Conservation (phyloP, 2,329 filamentous ascomycete species). For the Fusarium aywerte region DNA sequence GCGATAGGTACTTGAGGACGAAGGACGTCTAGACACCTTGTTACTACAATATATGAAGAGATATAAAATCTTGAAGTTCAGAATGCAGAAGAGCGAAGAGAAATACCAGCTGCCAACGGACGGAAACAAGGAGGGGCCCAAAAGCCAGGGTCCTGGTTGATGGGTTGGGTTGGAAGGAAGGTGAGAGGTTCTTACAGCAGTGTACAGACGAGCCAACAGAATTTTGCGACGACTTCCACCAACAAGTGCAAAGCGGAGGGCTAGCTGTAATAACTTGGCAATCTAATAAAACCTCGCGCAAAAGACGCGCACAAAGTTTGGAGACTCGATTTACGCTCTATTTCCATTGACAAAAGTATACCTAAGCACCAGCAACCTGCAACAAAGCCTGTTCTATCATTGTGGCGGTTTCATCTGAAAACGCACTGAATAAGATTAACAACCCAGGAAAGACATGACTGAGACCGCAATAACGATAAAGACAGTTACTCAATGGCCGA, state of each 20-base stretch:
- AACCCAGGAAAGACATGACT: neutral
- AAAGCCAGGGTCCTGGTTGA: constrained; percentile 32
- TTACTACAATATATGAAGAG: neutral
- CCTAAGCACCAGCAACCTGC: neutral
- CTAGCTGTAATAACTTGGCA: neutral
- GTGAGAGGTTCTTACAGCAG: constrained; percentile 17
- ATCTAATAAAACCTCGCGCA: neutral
- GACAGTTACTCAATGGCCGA: neutral
- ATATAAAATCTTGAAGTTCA: constrained; percentile 3
- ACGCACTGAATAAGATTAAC: neutral
- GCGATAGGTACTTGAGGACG: neutral
- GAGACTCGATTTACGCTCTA: neutral
- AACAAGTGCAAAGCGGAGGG: constrained; percentile 13
- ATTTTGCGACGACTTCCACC: constrained; percentile 14
- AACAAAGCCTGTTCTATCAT: neutral
- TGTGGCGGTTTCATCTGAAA: neutral
- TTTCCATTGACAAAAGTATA: neutral
- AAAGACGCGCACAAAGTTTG: neutral
- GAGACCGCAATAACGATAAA: neutral
- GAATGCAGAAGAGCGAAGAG: constrained; percentile 9
- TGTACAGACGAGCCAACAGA: constrained; percentile 29
- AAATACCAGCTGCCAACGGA: constrained; percentile 1
- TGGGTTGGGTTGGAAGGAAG: constrained; percentile 17
- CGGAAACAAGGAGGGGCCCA: constrained; percentile 22
- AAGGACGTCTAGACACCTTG: neutral